Evolutionary conservation across 768 basidiomycete species (phyloP).

Genomic region (Suillus americanus): DNA sequence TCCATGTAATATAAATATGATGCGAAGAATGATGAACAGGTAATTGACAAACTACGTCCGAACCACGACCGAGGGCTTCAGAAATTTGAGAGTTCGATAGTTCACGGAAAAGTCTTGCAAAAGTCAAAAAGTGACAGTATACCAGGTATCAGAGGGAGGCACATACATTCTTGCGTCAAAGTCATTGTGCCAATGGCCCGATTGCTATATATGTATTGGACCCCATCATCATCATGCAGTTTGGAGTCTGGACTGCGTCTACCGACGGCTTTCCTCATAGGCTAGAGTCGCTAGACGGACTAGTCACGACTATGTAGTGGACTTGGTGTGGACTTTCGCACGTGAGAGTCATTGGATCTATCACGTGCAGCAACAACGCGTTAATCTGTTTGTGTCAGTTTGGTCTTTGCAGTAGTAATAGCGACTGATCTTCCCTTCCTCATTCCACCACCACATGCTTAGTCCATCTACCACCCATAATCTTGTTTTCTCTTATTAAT

Average conservation of each 20-base stretch:
- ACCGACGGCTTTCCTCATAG: too few species aligned
- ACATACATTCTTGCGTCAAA: too few species aligned
- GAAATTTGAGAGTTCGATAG: neutral
- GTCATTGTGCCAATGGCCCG: too few species aligned
- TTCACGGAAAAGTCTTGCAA: neutral
- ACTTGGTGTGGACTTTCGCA: neutral
- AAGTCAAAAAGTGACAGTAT: neutral
- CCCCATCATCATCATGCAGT: too few species aligned
- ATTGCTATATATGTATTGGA: too few species aligned
- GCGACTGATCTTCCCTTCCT: neutral
- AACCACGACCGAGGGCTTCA: neutral
- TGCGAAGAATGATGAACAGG: neutral
- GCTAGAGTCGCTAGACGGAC: too few species aligned
- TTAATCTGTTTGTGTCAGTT: constrained; percentile 14
- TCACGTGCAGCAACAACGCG: neutral
- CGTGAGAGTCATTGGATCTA: neutral
- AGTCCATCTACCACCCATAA: too few species aligned
- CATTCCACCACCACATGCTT: neutral
- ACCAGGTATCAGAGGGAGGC: too few species aligned
- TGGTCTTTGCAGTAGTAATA: neutral
- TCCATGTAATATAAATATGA: neutral
- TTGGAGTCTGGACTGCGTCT: too few species aligned
- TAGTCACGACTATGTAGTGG: too few species aligned
- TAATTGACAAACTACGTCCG: neutral
- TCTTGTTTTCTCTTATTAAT: constrained; percentile 29